A percentile compares a stretch with the other conserved stretches of the same genome.
These are phyloP conservation scores for Cynara cardunculus DNA, from an alignment of 129 eudicot genomes.

Conservation along the genomic window DNA sequence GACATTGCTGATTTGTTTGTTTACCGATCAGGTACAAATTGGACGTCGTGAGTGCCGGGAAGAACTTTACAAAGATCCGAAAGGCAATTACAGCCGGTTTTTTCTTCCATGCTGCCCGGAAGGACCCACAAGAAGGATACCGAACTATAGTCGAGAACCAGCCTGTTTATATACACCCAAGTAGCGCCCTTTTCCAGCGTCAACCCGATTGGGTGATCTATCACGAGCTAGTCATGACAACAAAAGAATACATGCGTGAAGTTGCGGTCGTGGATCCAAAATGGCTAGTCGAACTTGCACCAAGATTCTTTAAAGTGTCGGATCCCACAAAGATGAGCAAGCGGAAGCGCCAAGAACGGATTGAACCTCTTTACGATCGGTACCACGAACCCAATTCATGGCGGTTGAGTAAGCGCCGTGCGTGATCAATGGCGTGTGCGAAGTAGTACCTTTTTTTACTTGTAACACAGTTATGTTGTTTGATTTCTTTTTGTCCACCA, in stretches of 20 bases:
- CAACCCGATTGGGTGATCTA: slow-evolving; percentile 48
- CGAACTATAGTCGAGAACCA: slow-evolving; percentile 40
- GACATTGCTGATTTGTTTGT: neutral
- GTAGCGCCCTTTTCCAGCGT: slow-evolving; percentile 24
- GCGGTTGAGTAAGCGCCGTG: slow-evolving; percentile 89
- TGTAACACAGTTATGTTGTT: neutral
- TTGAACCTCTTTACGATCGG: slow-evolving; percentile 81
- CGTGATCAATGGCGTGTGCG: slow-evolving; percentile 22
- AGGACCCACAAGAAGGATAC: slow-evolving; percentile 36
- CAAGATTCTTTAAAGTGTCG: slow-evolving; percentile 73
- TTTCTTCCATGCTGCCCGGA: slow-evolving; percentile 42
- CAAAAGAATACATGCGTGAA: slow-evolving; percentile 55
- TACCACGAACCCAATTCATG: slow-evolving; percentile 89
- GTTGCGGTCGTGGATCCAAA: slow-evolving; percentile 45
- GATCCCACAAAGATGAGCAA: slow-evolving; percentile 84
- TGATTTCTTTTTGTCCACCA: neutral
- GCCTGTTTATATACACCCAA: slow-evolving; percentile 47
- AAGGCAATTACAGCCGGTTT: slow-evolving; percentile 51
- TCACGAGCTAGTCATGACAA: slow-evolving; percentile 56
- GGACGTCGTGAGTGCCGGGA: slow-evolving; percentile 39
- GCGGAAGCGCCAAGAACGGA: slow-evolving; percentile 87
- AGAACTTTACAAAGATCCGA: slow-evolving; percentile 38
- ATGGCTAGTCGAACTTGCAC: slow-evolving; percentile 56
- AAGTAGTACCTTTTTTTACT: neutral
- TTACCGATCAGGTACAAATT: slow-evolving; percentile 38